Conservation (phyloP, 352 stramenopile species). For the Pythium utonaiense region DNA sequence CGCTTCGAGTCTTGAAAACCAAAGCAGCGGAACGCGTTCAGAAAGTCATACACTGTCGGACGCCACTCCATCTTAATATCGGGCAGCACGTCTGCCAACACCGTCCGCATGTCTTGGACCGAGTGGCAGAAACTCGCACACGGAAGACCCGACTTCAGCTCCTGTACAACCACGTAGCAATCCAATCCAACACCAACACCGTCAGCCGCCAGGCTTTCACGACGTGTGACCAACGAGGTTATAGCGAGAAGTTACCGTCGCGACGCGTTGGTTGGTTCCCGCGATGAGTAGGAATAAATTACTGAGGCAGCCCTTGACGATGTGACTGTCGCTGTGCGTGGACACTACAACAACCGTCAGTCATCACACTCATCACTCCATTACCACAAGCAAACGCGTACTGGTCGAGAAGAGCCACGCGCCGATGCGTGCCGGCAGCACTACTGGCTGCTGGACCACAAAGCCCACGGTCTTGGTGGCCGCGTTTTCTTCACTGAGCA, state of each 20-base stretch:
- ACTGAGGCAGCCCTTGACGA: slow-evolving; percentile 66
- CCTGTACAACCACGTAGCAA: slow-evolving; percentile 14
- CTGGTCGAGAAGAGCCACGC: slow-evolving; percentile 78
- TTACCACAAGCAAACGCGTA: slow-evolving; percentile 26
- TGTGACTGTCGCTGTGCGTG: slow-evolving; percentile 59
- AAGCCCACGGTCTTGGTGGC: slow-evolving; percentile 16
- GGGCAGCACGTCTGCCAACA: slow-evolving; percentile 29
- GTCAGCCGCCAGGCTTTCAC: not conserved
- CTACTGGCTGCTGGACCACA: slow-evolving; percentile 3
- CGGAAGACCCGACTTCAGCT: slow-evolving; percentile 47
- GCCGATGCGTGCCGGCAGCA: slow-evolving; percentile 56
- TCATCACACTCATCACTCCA: not conserved
- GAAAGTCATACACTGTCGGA: slow-evolving; percentile 71
- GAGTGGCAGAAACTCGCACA: slow-evolving; percentile 46
- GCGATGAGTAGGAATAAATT: slow-evolving; percentile 58
- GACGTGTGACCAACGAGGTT: not conserved
- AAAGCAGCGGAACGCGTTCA: slow-evolving; percentile 70
- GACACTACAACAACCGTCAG: slow-evolving; percentile 42
- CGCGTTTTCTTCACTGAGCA: slow-evolving; percentile 23
- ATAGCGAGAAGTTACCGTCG: slow-evolving; percentile 2
- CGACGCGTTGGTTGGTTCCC: not conserved
- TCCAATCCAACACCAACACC: too few species aligned
- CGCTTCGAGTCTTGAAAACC: slow-evolving; percentile 83
- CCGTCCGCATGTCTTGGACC: slow-evolving; percentile 43
- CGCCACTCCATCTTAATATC: slow-evolving; percentile 64